These are phyloP conservation scores for Melanogaster broomeanus DNA, from an alignment of 768 basidiomycete genomes.

Conservation along the genomic window DNA sequence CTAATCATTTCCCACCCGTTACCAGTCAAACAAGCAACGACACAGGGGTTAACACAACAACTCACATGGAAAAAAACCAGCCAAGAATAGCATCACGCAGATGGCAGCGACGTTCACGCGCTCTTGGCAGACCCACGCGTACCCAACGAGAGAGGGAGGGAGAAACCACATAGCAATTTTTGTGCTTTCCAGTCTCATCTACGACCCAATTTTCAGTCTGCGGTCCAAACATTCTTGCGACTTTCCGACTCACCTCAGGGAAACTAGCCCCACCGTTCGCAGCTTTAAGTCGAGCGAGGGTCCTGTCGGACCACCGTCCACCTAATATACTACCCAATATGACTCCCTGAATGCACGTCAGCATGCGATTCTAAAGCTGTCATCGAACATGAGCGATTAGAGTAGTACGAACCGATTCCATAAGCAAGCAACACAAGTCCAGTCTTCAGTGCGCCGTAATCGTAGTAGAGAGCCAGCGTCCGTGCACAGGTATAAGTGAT, in stretches of 20 bases:
- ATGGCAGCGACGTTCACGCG: slow-evolving; percentile 67
- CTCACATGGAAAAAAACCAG: slow-evolving; percentile 75
- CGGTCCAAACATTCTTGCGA: neutral
- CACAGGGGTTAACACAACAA: slow-evolving; percentile 9
- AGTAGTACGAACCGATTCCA: slow-evolving; percentile 60
- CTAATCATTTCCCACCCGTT: slow-evolving; percentile 22
- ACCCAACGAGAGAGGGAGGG: slow-evolving; percentile 62
- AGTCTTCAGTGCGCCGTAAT: slow-evolving; percentile 67
- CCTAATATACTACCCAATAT: slow-evolving; percentile 58
- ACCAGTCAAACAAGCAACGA: neutral
- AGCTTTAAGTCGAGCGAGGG: slow-evolving; percentile 41
- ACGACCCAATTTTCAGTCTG: neutral
- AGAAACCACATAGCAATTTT: slow-evolving; percentile 49
- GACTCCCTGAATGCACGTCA: slow-evolving; percentile 36
- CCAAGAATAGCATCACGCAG: slow-evolving; percentile 69
- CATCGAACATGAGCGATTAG: neutral
- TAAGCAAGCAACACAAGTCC: slow-evolving; percentile 77
- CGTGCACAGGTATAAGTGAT: slow-evolving; percentile 75
- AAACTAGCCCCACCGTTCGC: slow-evolving; percentile 45
- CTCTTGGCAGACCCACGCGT: slow-evolving; percentile 74
- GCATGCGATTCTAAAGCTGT: neutral
- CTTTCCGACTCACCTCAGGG: slow-evolving; percentile 58
- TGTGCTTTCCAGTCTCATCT: slow-evolving; percentile 77
- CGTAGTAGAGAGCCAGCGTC: slow-evolving; percentile 64
- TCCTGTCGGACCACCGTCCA: slow-evolving; percentile 57